Base-by-base conservation (phyloP, 2,329 filamentous ascomycete species). In the Alternaria viburni region DNA sequence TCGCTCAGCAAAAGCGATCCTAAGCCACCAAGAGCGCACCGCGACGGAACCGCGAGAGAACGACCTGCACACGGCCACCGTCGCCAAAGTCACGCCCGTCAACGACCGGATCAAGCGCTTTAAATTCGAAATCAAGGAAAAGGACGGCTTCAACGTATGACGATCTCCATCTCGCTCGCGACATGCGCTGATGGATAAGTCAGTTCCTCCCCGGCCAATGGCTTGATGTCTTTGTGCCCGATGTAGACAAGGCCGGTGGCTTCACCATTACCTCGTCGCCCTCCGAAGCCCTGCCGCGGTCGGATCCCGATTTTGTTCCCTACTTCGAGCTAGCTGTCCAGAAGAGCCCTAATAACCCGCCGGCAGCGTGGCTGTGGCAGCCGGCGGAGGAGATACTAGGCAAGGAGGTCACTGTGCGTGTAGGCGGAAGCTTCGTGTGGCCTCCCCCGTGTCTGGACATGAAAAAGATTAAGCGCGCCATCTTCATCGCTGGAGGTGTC, bases 211-310 rank as follows among this genome's bases (percentile, higher is more conserved):
- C 93, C 6, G 93, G 93, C 57, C 93, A 97, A 83, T 97, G 93
- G 92, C 86, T 97, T 59, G 93, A 97, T 77, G 89, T 93, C 7
- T 90, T 91, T 77, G 86, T 93, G 57, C 93, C 93, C 2, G 83
- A 83, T 41, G 81, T 92, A 47, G 73, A 85, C 46, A 89, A 90
- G 76, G 89, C 92, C 4, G 93, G 93, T 32, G 93, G 93, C 61
- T 97, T 97, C 83, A 97, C 93, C 45, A 91, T 97, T 67, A 95
- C 93, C 7, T 96, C 92, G 1, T 82, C 90, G 0, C 93, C 93
- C 0, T 86, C 85, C 45, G 81, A 84, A 58, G 85, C 87, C 4
- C 64, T 78, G 21, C 64, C 76, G 51, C 69, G 69, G 50, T 50
- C 70, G 26, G 63, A 72, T 60, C 58, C 62, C 49, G 65, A 71